Evolutionary conservation across 176 grass and related monocot species (phyloP), one percentile per base, ranked within the genome.

Genomic region (Lolium rigidum): DNA sequence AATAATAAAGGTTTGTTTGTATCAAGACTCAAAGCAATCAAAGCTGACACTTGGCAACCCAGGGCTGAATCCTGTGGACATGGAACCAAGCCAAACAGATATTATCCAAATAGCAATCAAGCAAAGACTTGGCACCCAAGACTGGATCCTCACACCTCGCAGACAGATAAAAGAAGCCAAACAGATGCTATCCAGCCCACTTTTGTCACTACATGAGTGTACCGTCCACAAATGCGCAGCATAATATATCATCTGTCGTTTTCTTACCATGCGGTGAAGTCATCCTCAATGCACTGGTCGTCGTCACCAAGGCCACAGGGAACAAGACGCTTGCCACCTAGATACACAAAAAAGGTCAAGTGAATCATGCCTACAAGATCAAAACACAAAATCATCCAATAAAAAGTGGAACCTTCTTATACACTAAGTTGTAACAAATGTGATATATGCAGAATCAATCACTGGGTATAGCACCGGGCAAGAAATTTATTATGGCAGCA

Each of bases 221-320:
- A 49, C 24, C 38, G 1, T 38, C 11, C 8, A 49, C 69, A 91
- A 17, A 20, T 10, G 10, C 0, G 21, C 38, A 80, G 2, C 2
- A 76, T 6, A 89, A 46, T 70, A 81, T 73, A 83, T 48, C 21
- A 48, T 70, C 66, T 2, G 8, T 78, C 17, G 14, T 39, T 60
- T 90, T 77, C 84, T 63, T 94, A 94, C 94, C 96, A 95, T 80
- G 94, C 88, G 15, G 85, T 94, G 85, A 96, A 95, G 35, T 99
- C 94, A 85, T 99, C 97, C 77, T 99, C 97, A 79, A 99, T 99
- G 81, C 91, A 99, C 77, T 96, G 97, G 80, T 99, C 92, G 83
- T 99, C 97, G 81, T 99, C 97, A 88, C 97, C 97, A 75, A 99
- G 83, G 66, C 97, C 97, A 59, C 94, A 85, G 15, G 94, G 85